Percentiles rank a stretch among this genome's conserved stretches.
Conservation (phyloP, 2,329 filamentous ascomycete species). For the Talaromyces sp. region DNA sequence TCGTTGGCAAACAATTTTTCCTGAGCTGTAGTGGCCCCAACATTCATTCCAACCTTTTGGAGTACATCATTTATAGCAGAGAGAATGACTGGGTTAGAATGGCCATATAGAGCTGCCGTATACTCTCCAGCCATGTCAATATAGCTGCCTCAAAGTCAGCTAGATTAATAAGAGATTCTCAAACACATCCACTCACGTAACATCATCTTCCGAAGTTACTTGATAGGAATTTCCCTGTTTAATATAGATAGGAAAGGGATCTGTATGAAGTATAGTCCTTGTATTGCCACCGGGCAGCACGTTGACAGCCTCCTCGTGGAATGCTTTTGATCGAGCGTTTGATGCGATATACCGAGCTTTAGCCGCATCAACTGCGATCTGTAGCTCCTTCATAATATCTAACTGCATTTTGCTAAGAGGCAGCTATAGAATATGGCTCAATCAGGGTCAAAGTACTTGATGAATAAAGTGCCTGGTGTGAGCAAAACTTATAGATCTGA, state of each 20-base stretch:
- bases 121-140: conserved; percentile 62
- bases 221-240: conserved; percentile 16
- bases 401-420: background rate
- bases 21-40: conserved; percentile 52
- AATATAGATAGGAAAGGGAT: conserved; percentile 34
- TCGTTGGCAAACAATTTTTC: conserved; percentile 52
- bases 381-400: background rate
- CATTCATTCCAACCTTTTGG: conserved; percentile 48
- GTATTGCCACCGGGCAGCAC: conserved; percentile 24
- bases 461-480: background rate
- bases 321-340: background rate
- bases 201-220: background rate
- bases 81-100: conserved; percentile 57
- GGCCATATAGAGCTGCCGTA: conserved; percentile 64
- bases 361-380: background rate
- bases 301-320: background rate
- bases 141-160: conserved; percentile 18
- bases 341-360: background rate
- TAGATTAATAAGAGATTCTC: background rate
- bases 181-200: background rate
- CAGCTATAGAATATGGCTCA: background rate
- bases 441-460: background rate
- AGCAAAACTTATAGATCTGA: background rate
- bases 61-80: conserved; percentile 48
- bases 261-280: conserved; percentile 25